Evolutionary conservation across 371 early-diverging fungal genomes (phyloP).

Genomic region (Syncephalis plumigaleata): DNA sequence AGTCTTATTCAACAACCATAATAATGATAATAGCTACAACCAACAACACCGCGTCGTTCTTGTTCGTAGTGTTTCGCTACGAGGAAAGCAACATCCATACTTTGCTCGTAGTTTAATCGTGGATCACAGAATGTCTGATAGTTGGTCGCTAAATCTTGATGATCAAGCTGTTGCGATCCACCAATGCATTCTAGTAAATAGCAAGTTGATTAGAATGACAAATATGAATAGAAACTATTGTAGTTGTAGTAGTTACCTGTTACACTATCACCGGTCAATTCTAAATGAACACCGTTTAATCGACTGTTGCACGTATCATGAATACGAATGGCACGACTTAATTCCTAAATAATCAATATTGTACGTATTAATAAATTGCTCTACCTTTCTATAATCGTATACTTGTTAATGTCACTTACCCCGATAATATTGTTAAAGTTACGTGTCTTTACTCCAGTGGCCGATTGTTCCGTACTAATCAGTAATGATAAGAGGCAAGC

Average conservation of each 20-base stretch:
- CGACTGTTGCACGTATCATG: conserved; percentile 55
- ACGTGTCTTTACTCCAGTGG: conserved; percentile 77
- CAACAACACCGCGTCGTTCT: conserved; percentile 18
- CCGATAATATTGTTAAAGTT: conserved; percentile 63
- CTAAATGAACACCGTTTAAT: conserved; percentile 91
- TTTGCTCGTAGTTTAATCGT: conserved; percentile 90
- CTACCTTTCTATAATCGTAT: not conserved
- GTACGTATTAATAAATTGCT: conserved; percentile 4
- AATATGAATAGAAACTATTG: not conserved
- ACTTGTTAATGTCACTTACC: conserved; percentile 5
- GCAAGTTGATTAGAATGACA: not conserved
- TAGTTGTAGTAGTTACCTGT: conserved; percentile 21
- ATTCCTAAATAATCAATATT: conserved; percentile 37
- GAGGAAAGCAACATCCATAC: conserved; percentile 86
- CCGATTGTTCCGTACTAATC: conserved; percentile 50
- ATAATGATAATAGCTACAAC: not conserved
- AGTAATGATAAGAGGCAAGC: not conserved
- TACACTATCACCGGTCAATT: conserved; percentile 85
- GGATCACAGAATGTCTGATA: conserved; percentile 93
- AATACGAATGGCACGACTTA: conserved; percentile 62
- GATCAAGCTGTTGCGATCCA: conserved; percentile 81
- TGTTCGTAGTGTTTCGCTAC: conserved; percentile 73
- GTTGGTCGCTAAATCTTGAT: conserved; percentile 61
- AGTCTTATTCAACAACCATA: no score
- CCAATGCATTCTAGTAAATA: conserved; percentile 75